Percentiles rank a stretch among this genome's conserved stretches.
Evolutionary conservation across 148 eudicot species (phyloP).

Genomic region (Rhododendron kiyosumense): DNA sequence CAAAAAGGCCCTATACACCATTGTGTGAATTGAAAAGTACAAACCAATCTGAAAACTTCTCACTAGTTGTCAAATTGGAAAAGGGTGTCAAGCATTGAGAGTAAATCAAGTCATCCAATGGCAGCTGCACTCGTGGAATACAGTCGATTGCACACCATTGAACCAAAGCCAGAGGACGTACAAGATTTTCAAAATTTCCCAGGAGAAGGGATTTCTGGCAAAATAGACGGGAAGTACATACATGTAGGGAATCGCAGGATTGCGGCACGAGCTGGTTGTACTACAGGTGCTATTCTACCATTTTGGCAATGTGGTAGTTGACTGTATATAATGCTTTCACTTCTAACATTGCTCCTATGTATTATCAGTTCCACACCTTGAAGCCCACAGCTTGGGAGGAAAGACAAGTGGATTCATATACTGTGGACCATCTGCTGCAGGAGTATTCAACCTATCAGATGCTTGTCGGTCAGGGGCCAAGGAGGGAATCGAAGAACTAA

Average conservation of each 20-base stretch:
- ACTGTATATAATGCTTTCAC: background rate
- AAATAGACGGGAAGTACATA: conserved; percentile 57
- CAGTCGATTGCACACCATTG: conserved; percentile 36
- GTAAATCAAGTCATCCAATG: conserved; percentile 95
- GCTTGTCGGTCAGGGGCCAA: conserved; percentile 32
- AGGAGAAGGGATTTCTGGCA: conserved; percentile 86
- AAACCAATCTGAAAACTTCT: too few species aligned
- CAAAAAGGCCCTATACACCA: too few species aligned
- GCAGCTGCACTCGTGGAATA: conserved; percentile 69
- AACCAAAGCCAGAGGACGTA: conserved; percentile 75
- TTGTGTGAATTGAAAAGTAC: too few species aligned
- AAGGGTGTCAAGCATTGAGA: conserved; percentile 90
- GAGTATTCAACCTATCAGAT: conserved; percentile 17
- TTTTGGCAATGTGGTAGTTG: background rate
- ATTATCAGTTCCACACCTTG: background rate
- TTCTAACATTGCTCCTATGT: background rate
- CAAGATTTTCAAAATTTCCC: conserved; percentile 75
- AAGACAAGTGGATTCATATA: background rate
- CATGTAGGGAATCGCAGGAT: conserved; percentile 71
- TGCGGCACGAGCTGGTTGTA: conserved; percentile 59
- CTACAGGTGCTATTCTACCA: conserved; percentile 27
- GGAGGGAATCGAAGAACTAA: conserved; percentile 37
- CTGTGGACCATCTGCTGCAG: background rate
- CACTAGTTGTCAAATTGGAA: background rate
- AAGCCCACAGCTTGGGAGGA: background rate